Evolutionary conservation across 305 asterid genomes (phyloP).

Genomic region (Solanum aculeatissimum): DNA sequence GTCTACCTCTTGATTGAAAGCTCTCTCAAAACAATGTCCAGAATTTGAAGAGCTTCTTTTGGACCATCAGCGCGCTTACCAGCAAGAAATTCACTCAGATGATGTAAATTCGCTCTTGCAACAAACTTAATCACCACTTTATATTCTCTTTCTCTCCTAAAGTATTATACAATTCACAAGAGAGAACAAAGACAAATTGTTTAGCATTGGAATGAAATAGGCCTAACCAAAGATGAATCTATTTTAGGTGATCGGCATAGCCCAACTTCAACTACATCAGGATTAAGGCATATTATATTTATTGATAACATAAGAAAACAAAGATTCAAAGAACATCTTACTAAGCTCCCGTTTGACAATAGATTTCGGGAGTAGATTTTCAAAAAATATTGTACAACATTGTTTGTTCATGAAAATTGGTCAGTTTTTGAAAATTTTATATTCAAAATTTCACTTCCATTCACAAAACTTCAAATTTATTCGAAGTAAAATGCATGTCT

Average conservation of each 20-base stretch:
- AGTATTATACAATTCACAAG: neutral
- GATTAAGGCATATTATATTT: neutral
- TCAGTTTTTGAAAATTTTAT: neutral
- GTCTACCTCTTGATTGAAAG: slow-evolving; percentile 65
- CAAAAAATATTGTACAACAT: neutral
- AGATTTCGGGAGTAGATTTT: neutral
- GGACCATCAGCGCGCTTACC: slow-evolving; percentile 95
- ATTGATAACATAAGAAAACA: neutral
- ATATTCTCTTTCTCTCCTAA: slow-evolving; percentile 79
- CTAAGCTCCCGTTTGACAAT: neutral
- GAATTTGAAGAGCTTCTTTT: slow-evolving; percentile 87
- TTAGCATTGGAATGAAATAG: neutral
- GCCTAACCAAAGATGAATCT: neutral
- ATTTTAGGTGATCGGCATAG: neutral
- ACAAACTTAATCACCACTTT: slow-evolving; percentile 83
- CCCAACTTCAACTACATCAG: neutral
- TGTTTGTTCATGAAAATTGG: neutral
- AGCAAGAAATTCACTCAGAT: slow-evolving; percentile 83
- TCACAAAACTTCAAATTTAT: neutral
- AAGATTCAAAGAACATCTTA: neutral
- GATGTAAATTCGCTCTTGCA: slow-evolving; percentile 79
- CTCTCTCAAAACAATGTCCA: slow-evolving; percentile 91
- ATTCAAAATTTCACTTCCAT: neutral
- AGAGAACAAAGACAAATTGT: neutral
- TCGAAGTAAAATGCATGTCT: neutral